Percentiles rank a stretch among this genome's conserved stretches.
phyloP scores from a whole-genome alignment of 2,329 filamentous ascomycete species.

The Calonectria multiphialidica region DNA sequence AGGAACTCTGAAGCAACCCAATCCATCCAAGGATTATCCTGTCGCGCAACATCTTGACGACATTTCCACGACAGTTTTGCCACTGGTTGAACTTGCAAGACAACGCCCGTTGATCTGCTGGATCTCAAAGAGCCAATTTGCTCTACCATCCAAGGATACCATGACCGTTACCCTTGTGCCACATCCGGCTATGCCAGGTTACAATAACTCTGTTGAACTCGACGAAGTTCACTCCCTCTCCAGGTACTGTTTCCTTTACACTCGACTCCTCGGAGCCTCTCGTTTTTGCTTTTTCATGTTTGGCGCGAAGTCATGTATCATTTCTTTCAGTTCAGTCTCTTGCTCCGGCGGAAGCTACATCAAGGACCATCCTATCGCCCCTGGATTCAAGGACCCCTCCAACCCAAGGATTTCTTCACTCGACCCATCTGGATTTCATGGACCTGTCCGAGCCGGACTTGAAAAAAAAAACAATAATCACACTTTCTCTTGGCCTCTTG shows the following conservation, averaged over 20 bases:
- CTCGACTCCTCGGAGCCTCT: slow-evolving; percentile 56
- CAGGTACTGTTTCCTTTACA: slow-evolving; percentile 69
- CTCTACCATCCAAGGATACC: slow-evolving; percentile 54
- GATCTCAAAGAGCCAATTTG: slow-evolving; percentile 45
- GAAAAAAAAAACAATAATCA: slow-evolving; percentile 45
- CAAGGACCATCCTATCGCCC: slow-evolving; percentile 23
- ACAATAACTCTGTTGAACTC: slow-evolving; percentile 65
- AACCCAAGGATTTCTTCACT: slow-evolving; percentile 25
- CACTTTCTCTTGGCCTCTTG: slow-evolving; percentile 29
- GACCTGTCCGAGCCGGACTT: slow-evolving; percentile 49
- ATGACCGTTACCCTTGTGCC: slow-evolving; percentile 63
- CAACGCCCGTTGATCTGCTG: slow-evolving; percentile 46
- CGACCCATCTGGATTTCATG: slow-evolving; percentile 32
- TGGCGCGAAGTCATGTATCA: slow-evolving; percentile 45
- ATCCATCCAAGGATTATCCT: slow-evolving; percentile 43
- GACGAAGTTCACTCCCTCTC: slow-evolving; percentile 71
- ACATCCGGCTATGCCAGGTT: slow-evolving; percentile 66
- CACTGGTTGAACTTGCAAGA: slow-evolving; percentile 43
- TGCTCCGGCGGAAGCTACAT: slow-evolving; percentile 33
- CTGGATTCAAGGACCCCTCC: slow-evolving; percentile 29
- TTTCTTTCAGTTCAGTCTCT: slow-evolving; percentile 40
- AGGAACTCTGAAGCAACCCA: slow-evolving; percentile 39
- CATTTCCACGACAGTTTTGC: slow-evolving; percentile 40
- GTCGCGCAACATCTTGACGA: slow-evolving; percentile 44
- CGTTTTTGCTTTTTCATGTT: slow-evolving; percentile 50